phyloP scores from a whole-genome alignment of 2,329 filamentous ascomycete genomes.

The Ascochyta fabae region DNA sequence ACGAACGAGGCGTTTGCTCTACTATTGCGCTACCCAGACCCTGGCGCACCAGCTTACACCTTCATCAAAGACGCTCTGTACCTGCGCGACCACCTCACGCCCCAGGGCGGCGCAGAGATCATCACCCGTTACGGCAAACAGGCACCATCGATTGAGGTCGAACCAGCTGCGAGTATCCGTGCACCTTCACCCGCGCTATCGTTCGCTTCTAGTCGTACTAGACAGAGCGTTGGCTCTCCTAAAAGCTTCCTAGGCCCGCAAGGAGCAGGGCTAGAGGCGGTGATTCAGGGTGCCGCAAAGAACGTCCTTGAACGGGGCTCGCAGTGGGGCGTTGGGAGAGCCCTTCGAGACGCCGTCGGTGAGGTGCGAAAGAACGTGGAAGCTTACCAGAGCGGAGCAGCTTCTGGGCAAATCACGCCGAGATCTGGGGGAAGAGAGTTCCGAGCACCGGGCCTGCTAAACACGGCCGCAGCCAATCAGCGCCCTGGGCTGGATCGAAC shows the following conservation, averaged over 20 bases:
- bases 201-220: constrained; percentile 32
- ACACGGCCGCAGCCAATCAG: constrained; percentile 24
- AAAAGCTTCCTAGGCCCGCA: constrained; percentile 38
- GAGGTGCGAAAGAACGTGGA: constrained; percentile 81
- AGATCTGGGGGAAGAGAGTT: constrained; percentile 46
- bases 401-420: constrained; percentile 41
- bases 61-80: constrained; percentile 88
- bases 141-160: constrained; percentile 41
- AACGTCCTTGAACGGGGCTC: constrained; percentile 76
- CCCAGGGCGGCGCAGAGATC: constrained; percentile 67
- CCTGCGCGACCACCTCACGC: constrained; percentile 68
- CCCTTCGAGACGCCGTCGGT: constrained; percentile 78
- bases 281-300: constrained; percentile 79
- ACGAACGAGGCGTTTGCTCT: constrained; percentile 85
- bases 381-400: constrained; percentile 59
- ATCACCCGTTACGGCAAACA: constrained; percentile 72
- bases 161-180: constrained; percentile 37
- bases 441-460: constrained; percentile 36
- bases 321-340: constrained; percentile 79
- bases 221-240: constrained; percentile 37
- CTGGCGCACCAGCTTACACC: constrained; percentile 71
- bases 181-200: constrained; percentile 36
- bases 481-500: constrained; percentile 30
- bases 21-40: constrained; percentile 79
- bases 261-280: constrained; percentile 64